Base-by-base conservation (phyloP, 1,284 basidiomycete genomes). In the Boletellus deceptivus region DNA sequence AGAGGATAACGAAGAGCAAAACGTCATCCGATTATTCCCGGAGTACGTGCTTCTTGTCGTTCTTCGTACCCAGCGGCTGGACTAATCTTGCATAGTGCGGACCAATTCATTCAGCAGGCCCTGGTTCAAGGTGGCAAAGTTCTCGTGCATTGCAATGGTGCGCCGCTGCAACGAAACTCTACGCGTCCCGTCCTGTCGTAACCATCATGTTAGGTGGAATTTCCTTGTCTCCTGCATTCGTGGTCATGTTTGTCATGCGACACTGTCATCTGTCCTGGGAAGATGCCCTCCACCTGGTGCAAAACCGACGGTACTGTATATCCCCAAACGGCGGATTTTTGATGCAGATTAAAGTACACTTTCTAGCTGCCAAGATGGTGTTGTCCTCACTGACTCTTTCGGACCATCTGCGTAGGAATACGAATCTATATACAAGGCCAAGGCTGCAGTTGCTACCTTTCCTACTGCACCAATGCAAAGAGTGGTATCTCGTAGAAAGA, bases 201-300 rank as follows among this genome's bases (percentile, higher is more conserved):
- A 22, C 36, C 36, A 43, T 29, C 46, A 10, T 43, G 31, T 35
- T 47, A 93, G 90, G 90, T 43, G 93, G 92, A 2, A 95, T 94
- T 61, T 88, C 87, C 48, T 76, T 93, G 11, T 91, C 91, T 0
- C 91, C 92, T 0, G 82, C 91, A 0, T 92, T 95, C 50, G 90
- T 93, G 29, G 88, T 94, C 49, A 93, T 93, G 82, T 95, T 91
- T 63, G 86, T 92, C 27, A 95, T 94, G 92, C 84, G 89, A 59
- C 80, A 87, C 59, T 84, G 83, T 67, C 79, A 83, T 33, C 75
- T 93, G 49, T 82, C 82, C 29, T 93, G 87, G 86, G 89, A 93
- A 67, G 83, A 91, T 44, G 90, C 92, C 0, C 73, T 94, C 45
- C 84, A 89, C 55, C 75, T 87, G 62, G 91, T 95, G 7, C 92